A percentile compares a stretch with the other conserved stretches of the same genome.
phyloP scores from a whole-genome alignment of 441 rosid genomes.

The Theobroma grandiflorum region DNA sequence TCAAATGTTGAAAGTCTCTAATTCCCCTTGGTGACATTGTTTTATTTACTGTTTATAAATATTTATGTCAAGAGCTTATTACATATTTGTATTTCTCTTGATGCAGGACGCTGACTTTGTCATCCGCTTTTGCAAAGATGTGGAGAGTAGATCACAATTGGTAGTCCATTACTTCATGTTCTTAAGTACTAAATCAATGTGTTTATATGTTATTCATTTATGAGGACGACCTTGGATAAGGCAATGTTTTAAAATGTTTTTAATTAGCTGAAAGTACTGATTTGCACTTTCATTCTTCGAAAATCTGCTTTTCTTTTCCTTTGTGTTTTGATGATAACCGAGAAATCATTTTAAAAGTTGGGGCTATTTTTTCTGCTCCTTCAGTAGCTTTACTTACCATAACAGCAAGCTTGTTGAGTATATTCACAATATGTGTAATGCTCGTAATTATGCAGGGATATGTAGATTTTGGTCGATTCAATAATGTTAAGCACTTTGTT shows the following conservation, averaged over 20 bases:
- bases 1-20: neutral
- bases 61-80: slow-evolving; percentile 7
- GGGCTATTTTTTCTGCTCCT: neutral
- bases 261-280: slow-evolving; percentile 5
- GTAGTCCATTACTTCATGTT: slow-evolving; percentile 55
- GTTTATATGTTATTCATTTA: slow-evolving; percentile 1
- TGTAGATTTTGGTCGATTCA: slow-evolving; percentile 81
- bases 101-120: slow-evolving; percentile 75
- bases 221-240: neutral
- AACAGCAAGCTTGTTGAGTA: neutral
- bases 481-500: slow-evolving; percentile 65
- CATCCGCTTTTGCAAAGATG: slow-evolving; percentile 91
- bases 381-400: neutral
- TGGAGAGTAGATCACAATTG: slow-evolving; percentile 81
- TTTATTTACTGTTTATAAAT: neutral
- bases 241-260: neutral
- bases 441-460: slow-evolving; percentile 72
- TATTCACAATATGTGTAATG: neutral
- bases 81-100: slow-evolving; percentile 17
- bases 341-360: neutral
- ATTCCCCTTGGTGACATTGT: neutral
- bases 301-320: neutral
- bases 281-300: neutral
- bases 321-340: neutral
- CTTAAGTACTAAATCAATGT: slow-evolving; percentile 33